These are phyloP conservation scores for Candida tunisiensis DNA, from an alignment of 1,139 yeast genomes.

Conservation along the genomic window DNA sequence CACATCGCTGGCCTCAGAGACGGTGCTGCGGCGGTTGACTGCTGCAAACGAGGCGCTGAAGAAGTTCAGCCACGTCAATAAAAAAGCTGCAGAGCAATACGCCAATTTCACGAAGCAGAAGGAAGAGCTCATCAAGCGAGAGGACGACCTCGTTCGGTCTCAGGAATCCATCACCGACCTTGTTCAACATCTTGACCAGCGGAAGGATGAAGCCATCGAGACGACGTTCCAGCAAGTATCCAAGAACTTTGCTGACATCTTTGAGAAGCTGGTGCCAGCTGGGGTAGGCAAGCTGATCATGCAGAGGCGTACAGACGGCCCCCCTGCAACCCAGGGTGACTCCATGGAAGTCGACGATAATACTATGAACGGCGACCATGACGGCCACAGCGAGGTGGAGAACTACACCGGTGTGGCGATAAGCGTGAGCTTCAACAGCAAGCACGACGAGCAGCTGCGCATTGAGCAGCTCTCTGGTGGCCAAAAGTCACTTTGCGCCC, in stretches of 20 bases:
- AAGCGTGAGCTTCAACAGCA: conserved; percentile 80
- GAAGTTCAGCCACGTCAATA: conserved; percentile 65
- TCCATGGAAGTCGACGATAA: conserved; percentile 2
- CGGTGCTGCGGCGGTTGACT: conserved; percentile 38
- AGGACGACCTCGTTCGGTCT: conserved; percentile 54
- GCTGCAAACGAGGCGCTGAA: conserved; percentile 40
- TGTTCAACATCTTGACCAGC: conserved; percentile 52
- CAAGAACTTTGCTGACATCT: conserved; percentile 52
- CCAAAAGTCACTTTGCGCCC: conserved; percentile 88
- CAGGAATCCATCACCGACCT: conserved; percentile 57
- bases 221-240: conserved; percentile 69
- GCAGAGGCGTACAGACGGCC: conserved; percentile 29
- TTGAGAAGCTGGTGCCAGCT: conserved; percentile 66
- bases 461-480: conserved; percentile 94
- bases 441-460: conserved; percentile 69
- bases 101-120: conserved; percentile 58
- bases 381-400: too few species aligned
- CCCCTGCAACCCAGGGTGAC: conserved; percentile 10
- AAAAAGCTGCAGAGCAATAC: conserved; percentile 80
- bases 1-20: conserved; percentile 29
- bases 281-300: conserved; percentile 67
- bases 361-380: too few species aligned
- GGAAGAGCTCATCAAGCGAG: conserved; percentile 45
- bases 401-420: conserved; percentile 73
- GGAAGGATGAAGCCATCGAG: conserved; percentile 72